Evolutionary conservation across 164 flowering plant species (phyloP), one percentile per base, ranked within the genome.

Genomic region (Liquidambar formosana): DNA sequence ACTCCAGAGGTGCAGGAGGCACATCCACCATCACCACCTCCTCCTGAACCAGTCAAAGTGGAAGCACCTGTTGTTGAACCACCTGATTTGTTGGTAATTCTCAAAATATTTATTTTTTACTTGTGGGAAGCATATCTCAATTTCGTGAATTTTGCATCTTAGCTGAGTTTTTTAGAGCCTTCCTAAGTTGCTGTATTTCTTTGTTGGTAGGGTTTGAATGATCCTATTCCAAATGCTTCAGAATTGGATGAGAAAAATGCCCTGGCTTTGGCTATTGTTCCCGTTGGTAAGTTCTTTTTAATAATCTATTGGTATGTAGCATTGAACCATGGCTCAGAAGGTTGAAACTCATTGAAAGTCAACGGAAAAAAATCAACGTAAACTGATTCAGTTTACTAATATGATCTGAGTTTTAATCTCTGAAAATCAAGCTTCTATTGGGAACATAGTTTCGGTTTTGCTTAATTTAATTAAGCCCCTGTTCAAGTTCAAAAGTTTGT

Each of bases 191-290:
- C 46, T 12, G 5, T 19, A 41, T 74, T 65, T 64, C 52, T 69
- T 76, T 73, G 56, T 53, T 79, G 44, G 22, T 72, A 95, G 99
- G 85, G 83, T 66, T 67, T 91, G 73, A 69, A 89, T 73, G 95
- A 89, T 82, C 86, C 95, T 21, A 64, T 15, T 57, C 91, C 97
- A 53, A 88, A 79, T 73, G 93, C 88, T 25, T 71, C 90, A 26
- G 92, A 85, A 21, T 80, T 95, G 21, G 97, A 95, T 61, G 92
- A 90, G 76, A 90, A 88, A 81, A 95, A 93, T 82, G 84, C 97
- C 33, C 47, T 91, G 76, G 97, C 99, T 71, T 83, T 95, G 67
- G 98, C 99, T 21, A 93, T 95, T 79, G 92, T 95, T 71, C 89
- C 99, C 47, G 87, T 81, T 74, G 89, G 97, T 95, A 81, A 70